Conservation (phyloP, 2,329 filamentous ascomycete genomes). For the Colletotrichum trifolii region DNA sequence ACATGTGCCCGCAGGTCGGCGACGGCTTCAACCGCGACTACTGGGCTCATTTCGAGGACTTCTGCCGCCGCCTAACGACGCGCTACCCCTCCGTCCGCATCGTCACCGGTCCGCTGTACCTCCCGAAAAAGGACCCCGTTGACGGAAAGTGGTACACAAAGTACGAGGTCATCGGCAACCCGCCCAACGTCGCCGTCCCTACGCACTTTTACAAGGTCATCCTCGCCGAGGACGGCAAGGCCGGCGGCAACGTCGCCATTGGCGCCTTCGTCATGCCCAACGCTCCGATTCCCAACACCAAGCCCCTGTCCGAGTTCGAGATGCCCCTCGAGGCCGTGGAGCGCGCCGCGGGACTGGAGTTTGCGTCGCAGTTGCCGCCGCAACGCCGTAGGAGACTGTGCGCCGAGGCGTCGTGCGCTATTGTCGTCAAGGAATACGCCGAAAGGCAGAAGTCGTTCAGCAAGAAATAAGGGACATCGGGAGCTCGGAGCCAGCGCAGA, state of each 20-base stretch:
- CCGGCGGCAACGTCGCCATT: slow-evolving; percentile 81
- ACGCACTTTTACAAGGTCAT: slow-evolving; percentile 99
- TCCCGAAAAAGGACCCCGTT: slow-evolving; percentile 81
- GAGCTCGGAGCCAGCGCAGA: background rate
- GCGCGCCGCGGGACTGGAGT: slow-evolving; percentile 90
- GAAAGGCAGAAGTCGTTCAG: slow-evolving; percentile 69
- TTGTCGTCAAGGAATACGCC: slow-evolving; percentile 84
- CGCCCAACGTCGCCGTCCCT: slow-evolving; percentile 93
- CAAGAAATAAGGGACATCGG: slow-evolving; percentile 43
- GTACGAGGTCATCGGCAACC: slow-evolving; percentile 95
- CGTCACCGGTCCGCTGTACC: slow-evolving; percentile 92
- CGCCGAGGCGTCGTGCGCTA: slow-evolving; percentile 83
- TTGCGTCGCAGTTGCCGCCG: slow-evolving; percentile 81
- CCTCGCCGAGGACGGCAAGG: slow-evolving; percentile 85
- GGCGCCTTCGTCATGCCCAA: slow-evolving; percentile 97
- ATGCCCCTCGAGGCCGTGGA: slow-evolving; percentile 94
- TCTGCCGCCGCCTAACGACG: slow-evolving; percentile 84
- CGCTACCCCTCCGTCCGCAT: slow-evolving; percentile 89
- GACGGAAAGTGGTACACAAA: slow-evolving; percentile 96
- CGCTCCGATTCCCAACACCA: slow-evolving; percentile 85
- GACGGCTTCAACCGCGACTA: slow-evolving; percentile 99
- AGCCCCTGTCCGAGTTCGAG: slow-evolving; percentile 91
- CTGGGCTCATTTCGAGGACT: slow-evolving; percentile 99
- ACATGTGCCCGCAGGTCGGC: slow-evolving; percentile 99
- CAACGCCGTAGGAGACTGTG: slow-evolving; percentile 83